Evolutionary conservation across 2,329 filamentous ascomycete species (phyloP), one percentile per base, ranked within the genome.

Genomic region (Penicillium sp.): DNA sequence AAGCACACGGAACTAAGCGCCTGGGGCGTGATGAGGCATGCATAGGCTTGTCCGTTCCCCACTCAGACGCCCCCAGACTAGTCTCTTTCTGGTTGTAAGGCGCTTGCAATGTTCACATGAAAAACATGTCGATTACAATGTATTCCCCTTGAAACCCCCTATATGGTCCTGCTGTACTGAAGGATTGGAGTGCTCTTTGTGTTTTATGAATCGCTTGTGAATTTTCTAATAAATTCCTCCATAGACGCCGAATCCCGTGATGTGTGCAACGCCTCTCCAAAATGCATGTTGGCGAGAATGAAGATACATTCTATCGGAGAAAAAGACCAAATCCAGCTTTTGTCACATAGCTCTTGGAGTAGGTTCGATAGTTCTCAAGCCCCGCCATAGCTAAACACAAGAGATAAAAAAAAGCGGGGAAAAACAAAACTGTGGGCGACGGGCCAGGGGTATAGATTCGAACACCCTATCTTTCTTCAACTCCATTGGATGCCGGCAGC

Each of bases 21-120:
- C 56, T 58, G 54, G 56, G 58, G 53, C 56, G 60, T 63, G 60
- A 63, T 53, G 60, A 56, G 37, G 49, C 51, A 63, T 59, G 58
- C 60, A 61, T 59, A 37, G 45, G 37, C 49, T 50, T 37, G 31
- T 15, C 44, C 44, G 9, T 47, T 56, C 54, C 40, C 60, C 60
- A 62, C 58, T 61, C 60, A 57, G 46, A 53, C 46, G 53, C 52
- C 49, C 53, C 51, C 51, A 56, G 43, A 51, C 60, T 62, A 62
- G 35, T 51, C 60, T 53, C 12, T 31, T 55, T 57, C 47, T 33
- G 56, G 58, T 47, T 50, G 51, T 49, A 45, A 23, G 58, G 60
- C 60, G 60, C 60, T 61, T 63, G 58, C 50, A 37, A 27, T 46
- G 42, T 31, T 41, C 44, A 35, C 29, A 33, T 25, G 25, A 12